Evolutionary conservation across 768 basidiomycete species (phyloP), one percentile per base, ranked within the genome.

Genomic region (Podaxis sp.): DNA sequence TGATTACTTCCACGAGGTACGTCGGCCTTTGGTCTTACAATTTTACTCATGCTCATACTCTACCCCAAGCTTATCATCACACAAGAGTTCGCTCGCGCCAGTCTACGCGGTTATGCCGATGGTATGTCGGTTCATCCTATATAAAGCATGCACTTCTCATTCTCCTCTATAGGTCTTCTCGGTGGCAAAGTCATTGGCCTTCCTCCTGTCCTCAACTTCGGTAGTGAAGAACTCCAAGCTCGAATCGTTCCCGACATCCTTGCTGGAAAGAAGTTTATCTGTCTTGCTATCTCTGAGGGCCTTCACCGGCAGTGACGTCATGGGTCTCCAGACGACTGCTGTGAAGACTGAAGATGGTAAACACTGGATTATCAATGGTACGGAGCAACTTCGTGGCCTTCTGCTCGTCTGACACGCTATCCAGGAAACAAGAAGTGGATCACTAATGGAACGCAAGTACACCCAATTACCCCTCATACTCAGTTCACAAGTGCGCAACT

Each of bases 171-270:
- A 84, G 74, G 87, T 67, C 79, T 93, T 57, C 79, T 90, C 56
- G 86, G 86, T 33, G 93, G 93, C 46, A 87, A 85, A 69, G 90
- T 94, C 68, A 95, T 95, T 61, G 93, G 93, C 48, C 80, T 95
- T 6, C 93, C 93, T 3, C 93, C 94, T 0, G 86, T 95, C n/a
- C 80, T 95, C 60, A 95, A 96, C 78, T 96, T 94, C 67, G 95
- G 87, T 10, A 83, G 83, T 44, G 83, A 85, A 13, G 86, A 87
- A 67, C 73, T 86, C 54, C 84, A 81, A 68, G 79, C 81, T 28
- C 81, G 78, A 69, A 74, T 89, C 44, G 76, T 90, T 11, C 86
- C 87, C 1, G 89, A 91, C 49, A 84, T 93, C 3, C 78, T 93
- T 59, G 73, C 78, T 38, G 90, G 89, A 41, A 89, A 88, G 76